Evolutionary conservation across 257 asterid species (phyloP).

Genomic region (Verbascum thapsus): DNA sequence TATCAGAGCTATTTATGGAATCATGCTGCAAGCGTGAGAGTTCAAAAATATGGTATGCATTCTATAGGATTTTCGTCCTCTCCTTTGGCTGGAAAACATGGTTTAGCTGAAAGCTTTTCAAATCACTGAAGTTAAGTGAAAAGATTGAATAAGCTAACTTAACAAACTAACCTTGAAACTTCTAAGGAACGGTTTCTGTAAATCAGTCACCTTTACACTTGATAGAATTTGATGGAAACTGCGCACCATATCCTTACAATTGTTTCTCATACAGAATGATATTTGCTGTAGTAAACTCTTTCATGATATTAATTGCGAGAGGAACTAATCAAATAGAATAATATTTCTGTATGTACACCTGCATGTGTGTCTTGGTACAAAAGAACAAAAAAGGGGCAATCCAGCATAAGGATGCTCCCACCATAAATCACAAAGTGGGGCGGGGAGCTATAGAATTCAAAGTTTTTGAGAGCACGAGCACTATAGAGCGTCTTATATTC

Average conservation of each 20-base stretch:
- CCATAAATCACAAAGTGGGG: not conserved
- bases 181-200: conserved; percentile 1
- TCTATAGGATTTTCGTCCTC: conserved; percentile 4
- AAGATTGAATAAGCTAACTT: not conserved
- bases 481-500: too few species aligned
- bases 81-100: conserved; percentile 3
- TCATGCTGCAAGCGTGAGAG: conserved; percentile 87
- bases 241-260: not conserved
- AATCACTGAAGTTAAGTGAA: conserved; percentile 5
- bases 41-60: conserved; percentile 73
- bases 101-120: conserved; percentile 12
- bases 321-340: not conserved
- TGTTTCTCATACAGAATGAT: not conserved
- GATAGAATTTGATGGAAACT: not conserved
- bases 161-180: not conserved
- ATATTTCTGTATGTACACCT: not conserved
- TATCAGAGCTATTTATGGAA: conserved; percentile 98
- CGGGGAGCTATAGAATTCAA: not conserved
- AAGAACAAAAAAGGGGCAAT: not conserved
- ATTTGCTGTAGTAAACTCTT: not conserved
- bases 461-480: too few species aligned
- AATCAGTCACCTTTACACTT: not conserved
- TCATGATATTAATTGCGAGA: not conserved
- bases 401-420: not conserved
- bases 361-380: not conserved